Percentiles rank a stretch among this genome's conserved stretches.
Conservation (phyloP, 306 rosid species). For the Corylus americana region DNA sequence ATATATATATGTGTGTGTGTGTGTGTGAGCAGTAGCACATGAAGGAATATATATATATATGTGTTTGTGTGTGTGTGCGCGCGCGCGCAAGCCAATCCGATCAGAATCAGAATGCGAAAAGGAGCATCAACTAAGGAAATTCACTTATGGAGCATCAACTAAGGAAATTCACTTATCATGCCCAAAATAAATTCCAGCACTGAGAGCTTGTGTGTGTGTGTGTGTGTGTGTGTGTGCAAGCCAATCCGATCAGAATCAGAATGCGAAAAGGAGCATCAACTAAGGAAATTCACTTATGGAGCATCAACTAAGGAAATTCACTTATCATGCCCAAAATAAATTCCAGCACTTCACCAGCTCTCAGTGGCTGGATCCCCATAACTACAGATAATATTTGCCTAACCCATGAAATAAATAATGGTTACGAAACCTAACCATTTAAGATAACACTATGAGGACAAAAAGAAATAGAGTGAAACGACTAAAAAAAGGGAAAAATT, state of each 20-base stretch:
- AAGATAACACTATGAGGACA: not conserved
- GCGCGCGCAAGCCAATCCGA: not conserved
- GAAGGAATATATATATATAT: too few relatives aligned
- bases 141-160: too few relatives aligned
- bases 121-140: not conserved
- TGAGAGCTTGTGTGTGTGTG: too few relatives aligned
- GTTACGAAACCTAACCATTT: not conserved
- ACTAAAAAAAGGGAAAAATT: not conserved
- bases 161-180: not conserved
- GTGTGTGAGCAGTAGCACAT: too few relatives aligned
- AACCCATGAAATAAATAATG: not conserved
- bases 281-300: not conserved
- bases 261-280: not conserved
- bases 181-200: not conserved
- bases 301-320: not conserved
- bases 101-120: not conserved
- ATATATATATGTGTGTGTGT: too few relatives aligned
- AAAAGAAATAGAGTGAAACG: not conserved
- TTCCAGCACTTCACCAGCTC: not conserved
- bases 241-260: not conserved
- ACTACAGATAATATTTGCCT: not conserved
- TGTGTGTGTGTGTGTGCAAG: not conserved
- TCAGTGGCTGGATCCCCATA: not conserved
- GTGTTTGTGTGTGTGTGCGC: too few relatives aligned
- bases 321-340: not conserved